A percentile compares a stretch with the other conserved stretches of the same genome.
phyloP scores from a whole-genome alignment of 139 green algal species.

The Klebsormidium nitens region DNA sequence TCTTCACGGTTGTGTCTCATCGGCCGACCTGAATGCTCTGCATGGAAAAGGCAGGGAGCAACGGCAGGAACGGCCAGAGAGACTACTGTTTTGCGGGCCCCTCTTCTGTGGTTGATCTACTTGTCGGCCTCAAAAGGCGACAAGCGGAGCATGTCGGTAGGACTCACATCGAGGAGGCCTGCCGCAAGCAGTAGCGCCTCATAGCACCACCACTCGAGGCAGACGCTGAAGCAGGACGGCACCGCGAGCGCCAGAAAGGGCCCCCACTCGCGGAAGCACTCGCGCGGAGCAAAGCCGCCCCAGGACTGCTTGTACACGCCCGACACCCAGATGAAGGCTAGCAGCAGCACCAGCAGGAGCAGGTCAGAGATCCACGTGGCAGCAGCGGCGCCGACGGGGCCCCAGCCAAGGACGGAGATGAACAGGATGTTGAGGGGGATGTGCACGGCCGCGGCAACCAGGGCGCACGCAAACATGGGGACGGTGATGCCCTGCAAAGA shows the following conservation, averaged over 20 bases:
- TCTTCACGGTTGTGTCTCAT: too few relatives aligned
- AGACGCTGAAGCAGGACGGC: conserved; percentile 12
- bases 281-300: conserved; percentile 1
- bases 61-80: too few relatives aligned
- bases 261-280: conserved; percentile 14
- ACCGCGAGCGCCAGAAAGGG: conserved; percentile 14
- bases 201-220: conserved; percentile 39
- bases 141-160: too few relatives aligned
- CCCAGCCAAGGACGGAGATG: conserved; percentile 11
- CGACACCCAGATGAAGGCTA: conserved; percentile 15
- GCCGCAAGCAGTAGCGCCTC: conserved; percentile 31
- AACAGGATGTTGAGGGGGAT: conserved; percentile 25
- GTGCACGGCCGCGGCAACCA: conserved; percentile 14
- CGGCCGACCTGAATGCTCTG: too few relatives aligned
- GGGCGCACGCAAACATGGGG: conserved; percentile 3
- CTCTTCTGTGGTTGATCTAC: too few relatives aligned
- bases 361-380: conserved; percentile 11
- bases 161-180: conserved; percentile 25
- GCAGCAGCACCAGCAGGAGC: conserved; percentile 14
- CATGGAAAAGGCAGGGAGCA: too few relatives aligned
- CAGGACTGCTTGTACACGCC: conserved; percentile 22
- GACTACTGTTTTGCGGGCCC: too few relatives aligned
- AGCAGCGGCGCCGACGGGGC: conserved; percentile 16
- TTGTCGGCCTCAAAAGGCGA: too few relatives aligned
- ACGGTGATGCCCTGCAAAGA: conserved; percentile 9